A percentile compares a stretch with the other conserved stretches of the same genome.
Evolutionary conservation across 2,329 filamentous ascomycete genomes (phyloP).

Genomic region (Aspergillus piperis): DNA sequence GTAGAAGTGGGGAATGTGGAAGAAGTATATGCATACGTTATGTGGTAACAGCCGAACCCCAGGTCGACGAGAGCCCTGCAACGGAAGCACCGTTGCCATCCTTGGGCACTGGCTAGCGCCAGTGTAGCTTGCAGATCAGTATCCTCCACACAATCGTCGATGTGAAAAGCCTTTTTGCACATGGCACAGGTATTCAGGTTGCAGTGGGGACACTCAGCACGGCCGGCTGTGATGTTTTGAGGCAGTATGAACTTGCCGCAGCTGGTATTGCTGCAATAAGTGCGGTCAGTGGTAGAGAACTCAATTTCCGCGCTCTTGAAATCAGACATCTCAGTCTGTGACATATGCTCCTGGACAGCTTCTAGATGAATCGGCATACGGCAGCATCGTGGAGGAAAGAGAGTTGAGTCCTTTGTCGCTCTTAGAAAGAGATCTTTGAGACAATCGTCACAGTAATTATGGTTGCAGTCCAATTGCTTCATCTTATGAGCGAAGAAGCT

Average conservation of each 20-base stretch:
- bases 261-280: slow-evolving; percentile 4
- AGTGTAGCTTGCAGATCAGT: slow-evolving; percentile 6
- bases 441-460: slow-evolving; percentile 9
- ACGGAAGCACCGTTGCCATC: slow-evolving; percentile 6
- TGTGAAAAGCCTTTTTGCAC: slow-evolving; percentile 2
- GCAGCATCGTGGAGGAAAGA: slow-evolving; percentile 13
- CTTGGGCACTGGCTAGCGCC: not conserved
- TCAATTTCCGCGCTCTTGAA: slow-evolving; percentile 2
- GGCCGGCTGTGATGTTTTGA: not conserved
- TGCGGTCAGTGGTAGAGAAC: slow-evolving; percentile 4
- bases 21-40: slow-evolving; percentile 2
- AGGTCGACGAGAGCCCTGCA: slow-evolving; percentile 7
- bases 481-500: not conserved
- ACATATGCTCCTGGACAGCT: not conserved
- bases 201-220: slow-evolving; percentile 1
- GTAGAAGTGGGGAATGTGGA: not conserved
- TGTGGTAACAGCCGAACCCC: slow-evolving; percentile 8
- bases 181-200: not conserved
- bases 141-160: slow-evolving; percentile 4
- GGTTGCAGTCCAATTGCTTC: not conserved
- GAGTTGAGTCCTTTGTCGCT: slow-evolving; percentile 4
- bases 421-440: not conserved
- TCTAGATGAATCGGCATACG: slow-evolving; percentile 2
- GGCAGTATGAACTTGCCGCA: slow-evolving; percentile 6
- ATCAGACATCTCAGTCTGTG: not conserved